Base-by-base conservation (phyloP, 2,329 filamentous ascomycete species). In the Monosporascus cannonballus region DNA sequence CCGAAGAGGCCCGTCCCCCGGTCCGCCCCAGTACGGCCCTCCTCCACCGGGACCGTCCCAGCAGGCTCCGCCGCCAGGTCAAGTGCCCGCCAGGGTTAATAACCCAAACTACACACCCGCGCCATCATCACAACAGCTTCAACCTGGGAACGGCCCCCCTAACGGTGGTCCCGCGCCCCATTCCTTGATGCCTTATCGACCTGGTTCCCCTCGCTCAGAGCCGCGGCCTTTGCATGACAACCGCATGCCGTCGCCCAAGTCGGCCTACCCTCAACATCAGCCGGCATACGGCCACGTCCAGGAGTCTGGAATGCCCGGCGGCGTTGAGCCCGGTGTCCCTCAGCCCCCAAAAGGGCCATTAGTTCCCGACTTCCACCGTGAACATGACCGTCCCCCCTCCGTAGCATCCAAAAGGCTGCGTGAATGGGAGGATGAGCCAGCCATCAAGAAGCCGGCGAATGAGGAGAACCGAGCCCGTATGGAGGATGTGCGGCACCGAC, bases 241-340 rank as follows among this genome's bases (percentile, higher is more conserved):
- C 65, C 85, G 89, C 55, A 88, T 92, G 71, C 83, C 89, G n/a
- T 96, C 93, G n/a, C 92, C 92, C 54, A 92, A 91, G 64, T 87
- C 90, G 39, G 85, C 84, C 7, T 96, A 94, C 64, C 85, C 87
- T 5, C 89, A 92, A 63, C 89, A 89, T 57, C 88, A 86, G 58
- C 73, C 77, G 30, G 69, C 73, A 0, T 95, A 90, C 65, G 77
- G 87, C 61, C 86, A 89, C 59, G 89, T 90, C 59, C 82, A 83
- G 46, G 89, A 91, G 22, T 68, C 68, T 47, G 70, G 72, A 24
- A 71, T 81, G 42, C 73, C 74, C 52, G 77, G 77, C 38, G 79
- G 81, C 49, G 88, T 90, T 64, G 85, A 86, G 36, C 79, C 80
- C 59, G 87, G 87, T 57, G 84, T 85, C 58, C 79, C 86, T 30